Conservation (phyloP, 768 basidiomycete genomes). For the Tulasnella sp. region DNA sequence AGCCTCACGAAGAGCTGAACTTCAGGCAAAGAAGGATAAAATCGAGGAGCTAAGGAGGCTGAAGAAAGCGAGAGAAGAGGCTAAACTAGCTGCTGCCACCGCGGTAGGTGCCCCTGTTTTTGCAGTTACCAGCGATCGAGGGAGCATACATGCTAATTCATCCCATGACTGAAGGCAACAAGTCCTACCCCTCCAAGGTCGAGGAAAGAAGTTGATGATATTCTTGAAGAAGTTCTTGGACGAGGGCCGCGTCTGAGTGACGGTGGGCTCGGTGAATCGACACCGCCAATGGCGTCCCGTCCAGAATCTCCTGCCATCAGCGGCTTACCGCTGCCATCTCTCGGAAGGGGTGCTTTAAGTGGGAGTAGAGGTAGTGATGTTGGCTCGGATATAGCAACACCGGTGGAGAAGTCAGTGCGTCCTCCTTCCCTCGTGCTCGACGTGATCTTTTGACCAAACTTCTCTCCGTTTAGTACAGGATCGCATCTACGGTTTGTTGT, state of each 20-base stretch:
- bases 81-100: background rate
- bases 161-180: background rate
- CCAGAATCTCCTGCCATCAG: slow-evolving; percentile 39
- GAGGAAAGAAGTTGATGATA: slow-evolving; percentile 24
- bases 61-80: slow-evolving; percentile 62
- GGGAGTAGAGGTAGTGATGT: slow-evolving; percentile 25
- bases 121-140: background rate
- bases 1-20: slow-evolving; percentile 71
- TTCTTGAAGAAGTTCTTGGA: slow-evolving; percentile 58
- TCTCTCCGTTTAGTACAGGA: slow-evolving; percentile 4
- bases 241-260: slow-evolving; percentile 45
- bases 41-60: slow-evolving; percentile 77
- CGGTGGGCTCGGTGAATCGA: slow-evolving; percentile 27
- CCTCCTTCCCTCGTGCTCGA: background rate
- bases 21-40: slow-evolving; percentile 83
- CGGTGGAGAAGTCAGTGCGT: slow-evolving; percentile 12
- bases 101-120: background rate
- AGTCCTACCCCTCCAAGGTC: background rate
- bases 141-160: background rate
- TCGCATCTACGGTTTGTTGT: slow-evolving; percentile 42
- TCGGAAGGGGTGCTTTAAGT: slow-evolving; percentile 30
- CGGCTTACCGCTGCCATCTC: slow-evolving; percentile 61
- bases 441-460: slow-evolving; percentile 18
- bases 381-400: slow-evolving; percentile 8
- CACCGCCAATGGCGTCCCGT: slow-evolving; percentile 31